A percentile compares a stretch with the other conserved stretches of the same genome.
Conservation (phyloP, 2,329 filamentous ascomycete genomes). For the Arthrobotrys pseudoclavata region DNA sequence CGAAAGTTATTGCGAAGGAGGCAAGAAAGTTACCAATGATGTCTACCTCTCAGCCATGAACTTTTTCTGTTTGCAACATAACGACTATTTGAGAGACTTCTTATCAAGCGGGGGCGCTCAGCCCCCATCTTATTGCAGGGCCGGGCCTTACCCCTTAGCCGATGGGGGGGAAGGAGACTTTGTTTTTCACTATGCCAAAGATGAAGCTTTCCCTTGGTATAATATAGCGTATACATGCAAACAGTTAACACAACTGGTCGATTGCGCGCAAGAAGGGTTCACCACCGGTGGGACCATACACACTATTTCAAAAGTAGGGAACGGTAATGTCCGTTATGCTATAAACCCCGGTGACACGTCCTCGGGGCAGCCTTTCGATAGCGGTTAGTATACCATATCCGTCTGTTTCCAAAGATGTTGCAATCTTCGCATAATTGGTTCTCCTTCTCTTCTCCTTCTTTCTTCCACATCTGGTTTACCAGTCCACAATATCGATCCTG, state of each 20-base stretch:
- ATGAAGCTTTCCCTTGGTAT: background rate
- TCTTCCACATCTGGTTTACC: background rate
- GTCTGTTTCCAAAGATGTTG: background rate
- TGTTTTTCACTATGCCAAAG: background rate
- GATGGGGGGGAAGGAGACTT: background rate
- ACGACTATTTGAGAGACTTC: background rate
- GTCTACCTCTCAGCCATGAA: background rate
- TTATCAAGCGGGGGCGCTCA: background rate
- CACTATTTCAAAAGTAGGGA: conserved; percentile 29
- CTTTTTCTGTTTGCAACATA: background rate
- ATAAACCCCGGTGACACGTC: background rate
- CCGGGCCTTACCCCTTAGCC: background rate
- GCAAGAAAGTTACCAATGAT: background rate
- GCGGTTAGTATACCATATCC: background rate
- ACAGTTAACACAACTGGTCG: background rate
- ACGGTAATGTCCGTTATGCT: conserved; percentile 6
- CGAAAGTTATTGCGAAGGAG: background rate
- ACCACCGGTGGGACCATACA: conserved; percentile 16
- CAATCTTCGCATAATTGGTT: background rate
- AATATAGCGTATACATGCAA: background rate
- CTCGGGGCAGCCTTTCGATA: background rate
- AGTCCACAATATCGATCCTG: background rate
- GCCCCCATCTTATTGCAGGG: background rate
- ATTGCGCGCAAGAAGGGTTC: conserved; percentile 4
- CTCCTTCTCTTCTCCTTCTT: background rate